Conservation (phyloP, 1,139 yeast genomes). For the Suhomyces yuchorum region DNA sequence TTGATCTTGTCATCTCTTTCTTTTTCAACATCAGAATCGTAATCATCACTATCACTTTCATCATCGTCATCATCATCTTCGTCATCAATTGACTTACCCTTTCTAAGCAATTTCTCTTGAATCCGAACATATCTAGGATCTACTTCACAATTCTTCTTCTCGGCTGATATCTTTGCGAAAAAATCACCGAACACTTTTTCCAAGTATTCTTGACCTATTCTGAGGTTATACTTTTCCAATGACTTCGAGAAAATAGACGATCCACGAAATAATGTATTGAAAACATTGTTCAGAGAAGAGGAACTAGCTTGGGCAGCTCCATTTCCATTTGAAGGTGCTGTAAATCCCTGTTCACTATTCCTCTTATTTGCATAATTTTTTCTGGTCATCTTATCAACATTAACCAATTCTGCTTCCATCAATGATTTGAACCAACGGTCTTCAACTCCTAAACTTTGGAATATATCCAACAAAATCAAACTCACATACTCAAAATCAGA, state of each 20-base stretch:
- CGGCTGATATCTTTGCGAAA: slow-evolving; percentile 54
- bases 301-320: slow-evolving; percentile 3
- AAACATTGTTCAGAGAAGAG: slow-evolving; percentile 45
- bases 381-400: slow-evolving; percentile 48
- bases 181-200: slow-evolving; percentile 73
- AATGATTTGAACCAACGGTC: slow-evolving; percentile 69
- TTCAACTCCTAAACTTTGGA: slow-evolving; percentile 64
- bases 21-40: slow-evolving; percentile 39
- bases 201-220: slow-evolving; percentile 79
- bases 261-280: slow-evolving; percentile 82
- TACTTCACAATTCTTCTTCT: slow-evolving; percentile 66
- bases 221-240: slow-evolving; percentile 71
- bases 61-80: slow-evolving; percentile 26
- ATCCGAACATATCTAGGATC: slow-evolving; percentile 61
- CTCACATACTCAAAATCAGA: slow-evolving; percentile 58
- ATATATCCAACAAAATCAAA: slow-evolving; percentile 60
- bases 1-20: slow-evolving; percentile 29
- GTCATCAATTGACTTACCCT: slow-evolving; percentile 27
- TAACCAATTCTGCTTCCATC: slow-evolving; percentile 62
- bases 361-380: slow-evolving; percentile 38
- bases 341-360: slow-evolving; percentile 17
- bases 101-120: slow-evolving; percentile 40
- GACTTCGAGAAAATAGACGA: slow-evolving; percentile 80
- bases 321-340: neutral
- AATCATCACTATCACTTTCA: slow-evolving; percentile 29